phyloP scores from a whole-genome alignment of 441 rosid species.

The Daphne laureola region DNA sequence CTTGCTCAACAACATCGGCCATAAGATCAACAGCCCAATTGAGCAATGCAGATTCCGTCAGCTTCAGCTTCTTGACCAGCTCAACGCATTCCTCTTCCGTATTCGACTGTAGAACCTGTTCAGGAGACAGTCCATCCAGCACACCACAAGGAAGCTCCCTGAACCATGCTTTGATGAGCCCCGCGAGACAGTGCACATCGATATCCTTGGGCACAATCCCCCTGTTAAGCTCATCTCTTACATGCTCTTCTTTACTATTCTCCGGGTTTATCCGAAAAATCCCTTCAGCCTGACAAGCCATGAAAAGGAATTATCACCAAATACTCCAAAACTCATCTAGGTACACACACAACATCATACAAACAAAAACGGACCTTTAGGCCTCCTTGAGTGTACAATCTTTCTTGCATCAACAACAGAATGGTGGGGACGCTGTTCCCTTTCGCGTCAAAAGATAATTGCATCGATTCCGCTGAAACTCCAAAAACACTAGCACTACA shows the following conservation, averaged over 20 bases:
- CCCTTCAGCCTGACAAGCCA: constrained; percentile 49
- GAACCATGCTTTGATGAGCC: constrained; percentile 69
- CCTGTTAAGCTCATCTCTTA: constrained; percentile 59
- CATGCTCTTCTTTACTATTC: constrained; percentile 66
- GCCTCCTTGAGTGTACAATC: constrained; percentile 50
- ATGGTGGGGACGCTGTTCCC: constrained; percentile 74
- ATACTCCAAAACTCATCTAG: constrained; percentile 6
- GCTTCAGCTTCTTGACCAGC: constrained; percentile 55
- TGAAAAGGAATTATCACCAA: not conserved
- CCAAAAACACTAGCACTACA: constrained; percentile 69
- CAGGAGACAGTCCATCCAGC: constrained; percentile 65
- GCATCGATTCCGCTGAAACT: constrained; percentile 77
- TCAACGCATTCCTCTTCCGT: constrained; percentile 46
- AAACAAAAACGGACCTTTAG: constrained; percentile 36
- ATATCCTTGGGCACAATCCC: constrained; percentile 55
- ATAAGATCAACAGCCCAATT: constrained; percentile 63
- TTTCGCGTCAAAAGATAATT: constrained; percentile 48
- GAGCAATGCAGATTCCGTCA: constrained; percentile 65
- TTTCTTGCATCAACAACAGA: constrained; percentile 63
- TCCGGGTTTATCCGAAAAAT: constrained; percentile 70
- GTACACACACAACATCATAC: not conserved
- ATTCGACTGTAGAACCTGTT: constrained; percentile 57
- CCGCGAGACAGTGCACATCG: constrained; percentile 63
- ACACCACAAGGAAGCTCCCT: constrained; percentile 70
- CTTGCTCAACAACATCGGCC: constrained; percentile 76